Evolutionary conservation across 305 asterid genomes (phyloP).

Genomic region (Plantago lanceolata): DNA sequence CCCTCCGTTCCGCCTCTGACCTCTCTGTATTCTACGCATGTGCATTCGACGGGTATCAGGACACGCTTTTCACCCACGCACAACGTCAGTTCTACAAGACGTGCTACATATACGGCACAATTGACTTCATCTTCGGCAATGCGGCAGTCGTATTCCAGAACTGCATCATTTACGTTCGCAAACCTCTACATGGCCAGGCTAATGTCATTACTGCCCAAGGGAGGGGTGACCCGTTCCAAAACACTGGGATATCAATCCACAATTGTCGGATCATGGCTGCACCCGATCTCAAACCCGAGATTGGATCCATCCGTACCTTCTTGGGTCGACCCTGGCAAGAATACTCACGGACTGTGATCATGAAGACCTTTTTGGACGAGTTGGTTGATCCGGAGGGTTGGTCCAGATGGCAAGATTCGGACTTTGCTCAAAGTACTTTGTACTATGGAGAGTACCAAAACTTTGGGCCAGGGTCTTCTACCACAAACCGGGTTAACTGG

Average conservation of each 20-base stretch:
- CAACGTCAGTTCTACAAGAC: constrained; percentile 85
- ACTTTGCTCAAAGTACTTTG: constrained; percentile 56
- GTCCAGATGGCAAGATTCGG: constrained; percentile 55
- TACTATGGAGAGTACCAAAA: constrained; percentile 74
- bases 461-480: constrained; percentile 57
- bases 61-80: constrained; percentile 80
- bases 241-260: constrained; percentile 84
- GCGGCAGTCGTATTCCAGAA: constrained; percentile 85
- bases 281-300: constrained; percentile 55
- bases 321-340: constrained; percentile 89
- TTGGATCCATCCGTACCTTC: constrained; percentile 37
- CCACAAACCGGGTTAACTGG: constrained; percentile 61
- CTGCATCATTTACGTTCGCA: constrained; percentile 63
- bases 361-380: constrained; percentile 50
- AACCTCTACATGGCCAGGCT: constrained; percentile 59
- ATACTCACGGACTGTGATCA: constrained; percentile 63
- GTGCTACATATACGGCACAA: constrained; percentile 74
- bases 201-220: constrained; percentile 86
- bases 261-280: constrained; percentile 61
- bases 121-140: constrained; percentile 80
- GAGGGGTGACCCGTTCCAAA: constrained; percentile 78
- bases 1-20: constrained; percentile 85
- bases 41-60: constrained; percentile 74
- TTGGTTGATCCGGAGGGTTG: constrained; percentile 61
- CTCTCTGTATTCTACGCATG: constrained; percentile 76